Evolutionary conservation across 768 basidiomycete genomes (phyloP).

Genomic region (Dendrothele bispora): DNA sequence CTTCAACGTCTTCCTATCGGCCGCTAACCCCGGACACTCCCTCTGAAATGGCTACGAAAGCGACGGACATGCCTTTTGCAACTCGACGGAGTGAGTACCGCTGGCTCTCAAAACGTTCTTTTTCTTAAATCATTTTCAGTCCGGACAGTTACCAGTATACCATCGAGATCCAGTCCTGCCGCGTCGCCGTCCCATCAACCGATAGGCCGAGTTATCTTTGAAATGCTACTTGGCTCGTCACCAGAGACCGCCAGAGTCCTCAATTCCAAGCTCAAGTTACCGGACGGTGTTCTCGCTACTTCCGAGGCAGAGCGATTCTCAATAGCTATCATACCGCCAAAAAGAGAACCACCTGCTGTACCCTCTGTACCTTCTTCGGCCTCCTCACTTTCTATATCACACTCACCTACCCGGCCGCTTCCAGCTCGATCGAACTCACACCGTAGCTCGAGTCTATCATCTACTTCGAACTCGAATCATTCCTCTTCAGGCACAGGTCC

Average conservation of each 20-base stretch:
- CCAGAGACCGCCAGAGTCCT: background rate
- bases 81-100: no score
- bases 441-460: conserved; percentile 8
- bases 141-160: background rate
- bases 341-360: background rate
- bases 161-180: background rate
- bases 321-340: conserved; percentile 8
- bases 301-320: conserved; percentile 5
- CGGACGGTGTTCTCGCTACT: conserved; percentile 1
- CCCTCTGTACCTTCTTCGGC: background rate
- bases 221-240: conserved; percentile 3
- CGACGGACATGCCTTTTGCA: background rate
- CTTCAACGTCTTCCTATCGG: conserved; percentile 30
- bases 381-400: background rate
- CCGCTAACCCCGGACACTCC: conserved; percentile 26
- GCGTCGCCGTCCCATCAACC: background rate
- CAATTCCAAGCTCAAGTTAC: conserved; percentile 1
- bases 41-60: background rate
- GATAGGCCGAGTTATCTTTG: conserved; percentile 12
- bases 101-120: no score
- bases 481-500: conserved; percentile 27
- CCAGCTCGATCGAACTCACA: background rate
- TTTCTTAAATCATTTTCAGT: background rate
- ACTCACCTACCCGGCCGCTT: background rate
- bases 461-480: conserved; percentile 18